Evolutionary conservation across 345 rosid species (phyloP).

Genomic region (Gossypioides kirkii): DNA sequence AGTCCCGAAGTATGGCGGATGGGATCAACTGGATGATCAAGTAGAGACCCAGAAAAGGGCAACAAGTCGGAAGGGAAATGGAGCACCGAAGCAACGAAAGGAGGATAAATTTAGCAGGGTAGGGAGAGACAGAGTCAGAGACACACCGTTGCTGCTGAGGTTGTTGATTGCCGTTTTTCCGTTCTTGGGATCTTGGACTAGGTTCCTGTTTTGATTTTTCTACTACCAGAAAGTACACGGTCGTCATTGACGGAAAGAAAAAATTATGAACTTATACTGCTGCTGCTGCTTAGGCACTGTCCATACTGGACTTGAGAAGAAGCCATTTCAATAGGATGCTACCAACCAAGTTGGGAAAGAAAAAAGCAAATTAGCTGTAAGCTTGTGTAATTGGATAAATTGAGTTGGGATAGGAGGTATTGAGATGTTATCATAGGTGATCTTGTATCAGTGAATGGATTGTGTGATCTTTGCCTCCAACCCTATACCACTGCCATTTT

Average conservation of each 20-base stretch:
- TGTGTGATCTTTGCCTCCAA: not conserved
- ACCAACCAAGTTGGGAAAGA: not conserved
- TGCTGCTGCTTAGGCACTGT: not conserved
- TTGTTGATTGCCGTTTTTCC: conserved; percentile 68
- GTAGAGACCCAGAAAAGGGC: conserved; percentile 14
- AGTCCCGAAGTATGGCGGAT: conserved; percentile 53
- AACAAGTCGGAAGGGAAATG: conserved; percentile 18
- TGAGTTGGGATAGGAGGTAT: not conserved
- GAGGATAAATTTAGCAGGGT: conserved; percentile 37
- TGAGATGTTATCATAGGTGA: not conserved
- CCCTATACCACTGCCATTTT: not conserved
- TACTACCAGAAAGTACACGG: not conserved
- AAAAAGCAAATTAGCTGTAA: not conserved
- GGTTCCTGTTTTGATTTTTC: conserved; percentile 44
- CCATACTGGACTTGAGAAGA: not conserved
- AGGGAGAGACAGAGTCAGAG: conserved; percentile 63
- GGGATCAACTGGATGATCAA: conserved; percentile 70
- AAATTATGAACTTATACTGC: not conserved
- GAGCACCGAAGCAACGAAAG: conserved; percentile 22
- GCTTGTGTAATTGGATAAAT: not conserved
- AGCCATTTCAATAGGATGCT: not conserved
- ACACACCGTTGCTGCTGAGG: conserved; percentile 59
- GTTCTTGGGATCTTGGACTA: conserved; percentile 68
- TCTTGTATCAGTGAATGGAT: not conserved
- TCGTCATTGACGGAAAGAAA: not conserved